Conservation (phyloP, 768 basidiomycete genomes). For the Mycena floridula region DNA sequence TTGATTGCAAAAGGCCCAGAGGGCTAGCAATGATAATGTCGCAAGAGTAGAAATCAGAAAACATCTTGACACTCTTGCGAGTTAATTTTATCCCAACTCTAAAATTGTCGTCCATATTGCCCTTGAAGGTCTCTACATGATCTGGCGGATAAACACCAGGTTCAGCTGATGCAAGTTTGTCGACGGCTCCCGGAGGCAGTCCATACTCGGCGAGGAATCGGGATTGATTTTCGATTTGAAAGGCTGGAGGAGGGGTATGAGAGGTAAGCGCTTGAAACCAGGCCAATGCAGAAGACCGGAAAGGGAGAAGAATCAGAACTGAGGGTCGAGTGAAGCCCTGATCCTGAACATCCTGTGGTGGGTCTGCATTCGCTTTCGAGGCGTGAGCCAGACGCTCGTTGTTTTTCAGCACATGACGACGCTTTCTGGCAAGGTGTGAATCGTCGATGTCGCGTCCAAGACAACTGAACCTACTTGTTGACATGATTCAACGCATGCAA, state of each 20-base stretch:
- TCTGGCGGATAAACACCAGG: constrained; percentile 79
- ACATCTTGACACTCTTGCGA: constrained; percentile 85
- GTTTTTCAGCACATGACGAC: constrained; percentile 84
- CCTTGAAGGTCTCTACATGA: constrained; percentile 89
- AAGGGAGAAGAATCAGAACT: constrained; percentile 85
- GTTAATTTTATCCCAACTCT: constrained; percentile 90
- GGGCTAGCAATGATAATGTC: constrained; percentile 95
- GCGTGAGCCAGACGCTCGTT: constrained; percentile 85
- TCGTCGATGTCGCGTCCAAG: neutral
- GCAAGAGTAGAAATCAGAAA: constrained; percentile 83
- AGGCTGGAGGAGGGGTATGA: constrained; percentile 64
- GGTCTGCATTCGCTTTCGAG: constrained; percentile 46
- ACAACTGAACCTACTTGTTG: constrained; percentile 55
- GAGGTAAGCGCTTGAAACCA: constrained; percentile 79
- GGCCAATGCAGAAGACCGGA: constrained; percentile 79
- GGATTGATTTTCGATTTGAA: constrained; percentile 83
- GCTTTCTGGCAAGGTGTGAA: constrained; percentile 63
- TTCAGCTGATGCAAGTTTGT: constrained; percentile 72
- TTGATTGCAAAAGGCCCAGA: constrained; percentile 81
- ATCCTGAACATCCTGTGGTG: constrained; percentile 79
- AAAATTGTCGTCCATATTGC: constrained; percentile 97
- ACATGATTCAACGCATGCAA: constrained; percentile 88
- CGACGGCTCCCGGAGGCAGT: constrained; percentile 69
- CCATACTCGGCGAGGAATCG: constrained; percentile 82
- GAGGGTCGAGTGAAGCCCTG: constrained; percentile 98